Percentiles rank a stretch among this genome's conserved stretches.
Conservation (phyloP, 108 stramenopile genomes). For the Pseudonitzschia multistriata region DNA sequence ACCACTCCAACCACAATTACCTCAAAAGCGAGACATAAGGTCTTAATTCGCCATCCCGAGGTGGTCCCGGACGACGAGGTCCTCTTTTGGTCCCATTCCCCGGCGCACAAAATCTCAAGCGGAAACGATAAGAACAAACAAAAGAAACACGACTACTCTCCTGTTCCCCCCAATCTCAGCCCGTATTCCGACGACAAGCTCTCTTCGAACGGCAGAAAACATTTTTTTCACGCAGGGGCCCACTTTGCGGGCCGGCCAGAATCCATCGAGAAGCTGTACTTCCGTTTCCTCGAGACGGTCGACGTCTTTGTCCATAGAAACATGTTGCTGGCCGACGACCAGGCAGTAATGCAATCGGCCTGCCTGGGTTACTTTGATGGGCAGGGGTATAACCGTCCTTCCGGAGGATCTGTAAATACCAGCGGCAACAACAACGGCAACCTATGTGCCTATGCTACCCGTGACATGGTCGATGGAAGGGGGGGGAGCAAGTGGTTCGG, state of each 20-base stretch:
- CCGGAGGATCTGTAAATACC: constrained; percentile 13
- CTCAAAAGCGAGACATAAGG: too few relatives aligned
- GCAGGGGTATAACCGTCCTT: too few relatives aligned
- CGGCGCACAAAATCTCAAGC: not conserved
- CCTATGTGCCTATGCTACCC: not conserved
- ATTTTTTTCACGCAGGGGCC: constrained; percentile 57
- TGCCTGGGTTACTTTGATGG: constrained; percentile 36
- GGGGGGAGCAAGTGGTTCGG: not conserved
- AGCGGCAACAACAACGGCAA: not conserved
- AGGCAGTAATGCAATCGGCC: constrained; percentile 41
- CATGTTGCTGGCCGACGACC: constrained; percentile 59
- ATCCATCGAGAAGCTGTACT: constrained; percentile 39
- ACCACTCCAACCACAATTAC: constrained; percentile 19
- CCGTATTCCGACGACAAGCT: constrained; percentile 43
- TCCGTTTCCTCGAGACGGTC: constrained; percentile 37
- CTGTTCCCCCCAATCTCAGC: constrained; percentile 25
- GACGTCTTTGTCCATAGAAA: constrained; percentile 37
- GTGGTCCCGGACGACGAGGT: constrained; percentile 36
- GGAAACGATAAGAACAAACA: not conserved
- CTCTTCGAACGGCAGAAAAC: constrained; percentile 21
- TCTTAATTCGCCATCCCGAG: constrained; percentile 32
- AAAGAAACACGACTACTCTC: constrained; percentile 13
- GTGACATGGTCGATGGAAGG: not conserved
- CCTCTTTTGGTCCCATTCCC: constrained; percentile 4
- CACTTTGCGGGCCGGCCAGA: constrained; percentile 32